Conservation (phyloP, 2,329 filamentous ascomycete species). For the Diplodia corticola region DNA sequence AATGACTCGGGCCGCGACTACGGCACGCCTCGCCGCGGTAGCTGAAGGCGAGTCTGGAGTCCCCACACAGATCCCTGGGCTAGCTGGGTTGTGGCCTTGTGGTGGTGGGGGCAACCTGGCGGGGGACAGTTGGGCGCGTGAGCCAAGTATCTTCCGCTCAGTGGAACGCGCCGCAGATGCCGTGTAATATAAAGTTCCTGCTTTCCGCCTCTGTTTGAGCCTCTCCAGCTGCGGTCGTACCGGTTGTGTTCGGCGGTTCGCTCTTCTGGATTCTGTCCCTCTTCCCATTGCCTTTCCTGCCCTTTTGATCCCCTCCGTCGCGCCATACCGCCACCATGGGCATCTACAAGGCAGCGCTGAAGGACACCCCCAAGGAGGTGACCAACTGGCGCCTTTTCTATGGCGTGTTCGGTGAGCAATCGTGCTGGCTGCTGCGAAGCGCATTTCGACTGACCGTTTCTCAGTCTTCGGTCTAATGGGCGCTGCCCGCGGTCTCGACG, state of each 20-base stretch:
- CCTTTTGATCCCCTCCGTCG: not conserved
- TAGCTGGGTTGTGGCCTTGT: not conserved
- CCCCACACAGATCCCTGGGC: slow-evolving; percentile 2
- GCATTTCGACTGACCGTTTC: not conserved
- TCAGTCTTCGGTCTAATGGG: slow-evolving; percentile 69
- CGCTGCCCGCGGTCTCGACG: slow-evolving; percentile 75
- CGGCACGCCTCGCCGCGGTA: not conserved
- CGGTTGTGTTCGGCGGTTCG: slow-evolving; percentile 1
- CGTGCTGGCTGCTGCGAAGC: not conserved
- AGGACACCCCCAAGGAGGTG: slow-evolving; percentile 67
- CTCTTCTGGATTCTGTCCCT: not conserved
- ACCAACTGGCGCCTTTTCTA: slow-evolving; percentile 81
- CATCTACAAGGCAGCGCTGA: slow-evolving; percentile 48
- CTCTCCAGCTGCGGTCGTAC: slow-evolving; percentile 11
- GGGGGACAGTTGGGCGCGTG: slow-evolving; percentile 7
- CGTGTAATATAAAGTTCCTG: slow-evolving; percentile 2
- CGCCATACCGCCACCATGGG: not conserved
- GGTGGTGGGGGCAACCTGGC: not conserved
- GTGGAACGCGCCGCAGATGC: slow-evolving; percentile 5
- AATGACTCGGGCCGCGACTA: slow-evolving; percentile 13
- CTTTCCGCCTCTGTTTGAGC: not conserved
- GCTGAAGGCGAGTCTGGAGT: not conserved
- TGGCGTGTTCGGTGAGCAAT: slow-evolving; percentile 57
- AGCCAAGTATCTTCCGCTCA: slow-evolving; percentile 8
- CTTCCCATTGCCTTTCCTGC: not conserved